Conservation (phyloP, 1,284 basidiomycete genomes). For the Papiliotrema fonsecae region DNA sequence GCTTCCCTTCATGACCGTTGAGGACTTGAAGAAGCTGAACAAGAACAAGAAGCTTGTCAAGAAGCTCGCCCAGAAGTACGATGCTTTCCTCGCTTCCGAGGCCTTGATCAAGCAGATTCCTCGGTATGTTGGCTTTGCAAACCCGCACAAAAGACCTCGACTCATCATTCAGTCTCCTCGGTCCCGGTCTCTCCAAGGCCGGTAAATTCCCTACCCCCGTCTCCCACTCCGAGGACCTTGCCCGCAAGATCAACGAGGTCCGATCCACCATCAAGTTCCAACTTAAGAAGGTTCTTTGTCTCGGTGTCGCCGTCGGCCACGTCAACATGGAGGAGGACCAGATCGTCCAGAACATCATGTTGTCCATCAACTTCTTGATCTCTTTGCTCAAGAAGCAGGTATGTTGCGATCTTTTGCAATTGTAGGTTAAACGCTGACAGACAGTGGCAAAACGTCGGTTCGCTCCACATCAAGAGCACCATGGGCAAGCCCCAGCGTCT, state of each 20-base stretch:
- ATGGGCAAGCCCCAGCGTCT: constrained; percentile 98
- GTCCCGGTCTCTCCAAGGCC: constrained; percentile 99
- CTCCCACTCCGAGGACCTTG: constrained; percentile 86
- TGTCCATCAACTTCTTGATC: constrained; percentile 99
- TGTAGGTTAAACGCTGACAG: constrained; percentile 6
- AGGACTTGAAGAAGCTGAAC: constrained; percentile 90
- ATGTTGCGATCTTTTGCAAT: constrained; percentile 6
- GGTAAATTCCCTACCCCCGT: constrained; percentile 99
- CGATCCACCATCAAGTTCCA: constrained; percentile 99
- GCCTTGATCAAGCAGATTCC: constrained; percentile 99
- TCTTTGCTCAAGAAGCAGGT: constrained; percentile 94
- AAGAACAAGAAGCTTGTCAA: constrained; percentile 99
- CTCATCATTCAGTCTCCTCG: constrained; percentile 67
- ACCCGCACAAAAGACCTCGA: neutral
- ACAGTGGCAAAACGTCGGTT: constrained; percentile 99
- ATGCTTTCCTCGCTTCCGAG: constrained; percentile 98
- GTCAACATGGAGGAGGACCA: constrained; percentile 97
- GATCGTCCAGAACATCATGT: constrained; percentile 94
- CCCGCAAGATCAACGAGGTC: constrained; percentile 90
- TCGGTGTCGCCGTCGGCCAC: constrained; percentile 98
- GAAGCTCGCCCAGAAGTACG: constrained; percentile 99
- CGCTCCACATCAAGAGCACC: constrained; percentile 95
- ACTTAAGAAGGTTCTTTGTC: constrained; percentile 98
- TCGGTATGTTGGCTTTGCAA: constrained; percentile 46
- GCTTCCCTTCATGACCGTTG: constrained; percentile 82